Base-by-base conservation (phyloP, 352 stramenopile genomes). In the Phytopythium cucurbitacearum region DNA sequence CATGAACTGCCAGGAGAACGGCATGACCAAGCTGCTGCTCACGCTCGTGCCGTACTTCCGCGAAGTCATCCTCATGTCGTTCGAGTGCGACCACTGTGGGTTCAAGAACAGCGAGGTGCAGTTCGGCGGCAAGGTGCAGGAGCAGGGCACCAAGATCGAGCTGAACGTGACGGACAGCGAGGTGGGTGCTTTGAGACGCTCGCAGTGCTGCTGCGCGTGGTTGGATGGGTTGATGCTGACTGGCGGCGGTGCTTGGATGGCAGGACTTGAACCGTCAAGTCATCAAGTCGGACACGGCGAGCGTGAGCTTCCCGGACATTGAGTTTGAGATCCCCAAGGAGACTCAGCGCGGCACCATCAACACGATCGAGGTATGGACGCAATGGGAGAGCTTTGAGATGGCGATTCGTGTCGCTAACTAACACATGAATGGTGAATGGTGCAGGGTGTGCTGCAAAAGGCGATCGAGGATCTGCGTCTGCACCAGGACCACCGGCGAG, bases 11-110 rank as follows among this genome's bases (percentile, higher is more conserved):
- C 64, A 75, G 40, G 72, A 90, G 7, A 66, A 95, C 39, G 93
- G 88, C 57, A 85, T 63, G 16, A 98, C 94, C 10, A 84, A 85
- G 43, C 69, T 98, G 42, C 73, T 98, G 52, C 72, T 96, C 13
- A 98, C 91, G 9, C 83, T 92, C 53, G 96, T 98, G 60, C 94
- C 94, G 33, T 93, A 95, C 67, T 98, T 98, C 69, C 84, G 90
- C 21, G 89, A 98, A 60, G 78, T 98, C 39, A 97, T 98, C 57
- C 67, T 98, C 44, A 96, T 96, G 73, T 92, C 82, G 11, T 97
- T 98, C 50, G 73, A 87, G 55, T 98, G 94, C 72, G 71, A 87
- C 7, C 71, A 96, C 62, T 97, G 89, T 54, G 70, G 72, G 21
- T 95, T 88, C 50, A 78, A 77, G 48, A 90, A 90, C 64, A 88